Evolutionary conservation across 257 asterid genomes (phyloP).

Genomic region (Primulina tabacum): DNA sequence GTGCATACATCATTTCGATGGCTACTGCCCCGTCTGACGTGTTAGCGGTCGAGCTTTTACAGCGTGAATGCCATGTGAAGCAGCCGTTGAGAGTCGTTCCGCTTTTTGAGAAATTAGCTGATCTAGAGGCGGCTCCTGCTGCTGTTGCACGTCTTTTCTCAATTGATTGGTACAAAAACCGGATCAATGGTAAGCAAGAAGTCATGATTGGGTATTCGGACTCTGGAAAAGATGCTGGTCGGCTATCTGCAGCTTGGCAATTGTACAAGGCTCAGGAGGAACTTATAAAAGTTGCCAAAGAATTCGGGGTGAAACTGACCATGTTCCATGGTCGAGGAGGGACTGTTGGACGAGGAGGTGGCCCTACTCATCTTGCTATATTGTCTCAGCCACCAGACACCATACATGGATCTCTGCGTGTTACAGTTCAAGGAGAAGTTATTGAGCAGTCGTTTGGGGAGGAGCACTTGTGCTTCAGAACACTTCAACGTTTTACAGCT

Average conservation of each 20-base stretch:
- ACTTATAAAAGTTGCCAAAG: conserved; percentile 53
- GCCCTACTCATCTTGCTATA: conserved; percentile 69
- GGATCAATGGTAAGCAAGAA: conserved; percentile 61
- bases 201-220: conserved; percentile 80
- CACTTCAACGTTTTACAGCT: conserved; percentile 62
- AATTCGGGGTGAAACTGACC: conserved; percentile 55
- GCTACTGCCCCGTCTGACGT: conserved; percentile 67
- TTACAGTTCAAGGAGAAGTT: conserved; percentile 71
- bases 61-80: conserved; percentile 62
- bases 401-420: conserved; percentile 60
- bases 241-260: conserved; percentile 66
- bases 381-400: conserved; percentile 70
- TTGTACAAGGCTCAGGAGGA: conserved; percentile 72
- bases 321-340: conserved; percentile 80
- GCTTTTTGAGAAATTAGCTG: conserved; percentile 57
- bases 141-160: conserved; percentile 62
- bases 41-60: conserved; percentile 62
- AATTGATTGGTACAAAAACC: conserved; percentile 53
- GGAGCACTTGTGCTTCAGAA: conserved; percentile 64
- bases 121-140: conserved; percentile 61
- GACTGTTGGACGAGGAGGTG: conserved; percentile 70
- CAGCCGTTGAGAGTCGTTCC: conserved; percentile 58
- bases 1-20: conserved; percentile 75
- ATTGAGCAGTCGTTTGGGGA: conserved; percentile 66
- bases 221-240: conserved; percentile 70